phyloP scores from a whole-genome alignment of 78 protist genomes.

The Dictyostelium intermedium region DNA sequence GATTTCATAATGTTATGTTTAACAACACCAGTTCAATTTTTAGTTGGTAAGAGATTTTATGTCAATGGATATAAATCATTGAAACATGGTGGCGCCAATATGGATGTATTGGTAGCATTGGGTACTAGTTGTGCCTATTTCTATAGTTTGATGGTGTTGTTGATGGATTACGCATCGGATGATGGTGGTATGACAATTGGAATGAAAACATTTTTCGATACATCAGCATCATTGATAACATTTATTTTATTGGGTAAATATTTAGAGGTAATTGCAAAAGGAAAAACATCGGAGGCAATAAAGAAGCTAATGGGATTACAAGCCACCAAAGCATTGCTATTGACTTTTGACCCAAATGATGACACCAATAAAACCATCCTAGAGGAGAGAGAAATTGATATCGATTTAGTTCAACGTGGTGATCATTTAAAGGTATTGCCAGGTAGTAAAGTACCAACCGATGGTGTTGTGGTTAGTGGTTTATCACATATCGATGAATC shows the following conservation, averaged over 20 bases:
- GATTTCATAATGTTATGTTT: constrained; percentile 66
- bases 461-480: constrained; percentile 86
- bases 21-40: constrained; percentile 87
- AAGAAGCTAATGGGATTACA: constrained; percentile 74
- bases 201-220: constrained; percentile 82
- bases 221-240: constrained; percentile 85
- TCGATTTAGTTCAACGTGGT: constrained; percentile 82
- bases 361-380: neutral
- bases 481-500: constrained; percentile 89
- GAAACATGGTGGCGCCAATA: constrained; percentile 85
- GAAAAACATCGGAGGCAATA: constrained; percentile 90
- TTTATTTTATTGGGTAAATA: constrained; percentile 93
- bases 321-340: constrained; percentile 70
- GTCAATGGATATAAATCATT: constrained; percentile 78
- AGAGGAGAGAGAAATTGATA: constrained; percentile 69
- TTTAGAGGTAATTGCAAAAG: constrained; percentile 94
- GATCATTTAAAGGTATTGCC: constrained; percentile 90
- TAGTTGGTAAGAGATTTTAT: constrained; percentile 88
- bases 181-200: neutral
- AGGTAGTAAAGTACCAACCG: constrained; percentile 85
- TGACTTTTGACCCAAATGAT: constrained; percentile 33
- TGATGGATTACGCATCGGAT: neutral
- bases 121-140: constrained; percentile 92
- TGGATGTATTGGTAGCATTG: constrained; percentile 94
- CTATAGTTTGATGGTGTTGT: constrained; percentile 84